Base-by-base conservation (phyloP, 129 eudicot genomes). In the Pittosporum tobira region DNA sequence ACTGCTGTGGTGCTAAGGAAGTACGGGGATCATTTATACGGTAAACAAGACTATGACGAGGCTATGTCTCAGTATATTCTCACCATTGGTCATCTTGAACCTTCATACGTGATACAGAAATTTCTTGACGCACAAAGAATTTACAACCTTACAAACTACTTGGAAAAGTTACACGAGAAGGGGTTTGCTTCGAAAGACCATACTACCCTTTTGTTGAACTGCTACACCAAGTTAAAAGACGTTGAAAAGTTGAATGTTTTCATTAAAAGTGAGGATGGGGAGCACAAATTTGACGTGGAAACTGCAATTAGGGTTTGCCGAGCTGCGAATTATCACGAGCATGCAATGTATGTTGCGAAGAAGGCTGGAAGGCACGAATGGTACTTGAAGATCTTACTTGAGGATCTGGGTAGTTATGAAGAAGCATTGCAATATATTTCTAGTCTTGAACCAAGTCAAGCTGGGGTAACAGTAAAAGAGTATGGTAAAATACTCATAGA, bases 321-420 rank as follows among this genome's bases (percentile, higher is more conserved):
- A 61, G 94, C 99, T 79, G 99, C 99, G 38, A 84, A 87, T 75
- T 93, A 87, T 68, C 94, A 93, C 43, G 99, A 93, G 69, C 99
- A 93, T 73, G 99, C 99, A 20, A 93, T 93, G 99, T 93, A 72
- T 67, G 99, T 87, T 48, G 99, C 99, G 30, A 93, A 93, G 67
- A 93, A 71, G 69, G 77, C 94, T 38, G 99, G 99, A 58, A 81
- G 79, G 68, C 99, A 93, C 55, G 99, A 93, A 51, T 75, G 82
- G 91, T 93, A 87, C 83, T 76, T 93, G 73, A 93, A 93, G 84
- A 93, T 93, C 60, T 75, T 93, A 72, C 96, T 93, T 43, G 99
- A 93, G 79, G 99, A 93, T 55, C 70, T 93, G 38, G 96, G 80
- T 34, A 77, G 83, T 23, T 93, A 87, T 69, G 96, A 84, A 48